A percentile compares a stretch with the other conserved stretches of the same genome.
These are phyloP conservation scores for Knufia petricola DNA, from an alignment of 2,329 filamentous ascomycete genomes.

Conservation along the genomic window DNA sequence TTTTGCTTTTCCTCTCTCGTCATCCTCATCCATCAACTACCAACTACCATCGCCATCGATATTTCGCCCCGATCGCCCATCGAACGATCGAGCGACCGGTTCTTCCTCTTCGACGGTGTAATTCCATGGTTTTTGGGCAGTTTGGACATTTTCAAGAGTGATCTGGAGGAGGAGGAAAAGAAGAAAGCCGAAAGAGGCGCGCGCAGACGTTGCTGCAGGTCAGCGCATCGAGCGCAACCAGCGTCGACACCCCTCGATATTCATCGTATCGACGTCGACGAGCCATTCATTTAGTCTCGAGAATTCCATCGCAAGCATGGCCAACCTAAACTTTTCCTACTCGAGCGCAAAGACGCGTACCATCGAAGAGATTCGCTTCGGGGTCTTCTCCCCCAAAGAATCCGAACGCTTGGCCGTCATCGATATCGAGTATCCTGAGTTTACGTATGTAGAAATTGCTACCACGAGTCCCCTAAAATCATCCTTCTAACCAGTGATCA, in stretches of 20 bases:
- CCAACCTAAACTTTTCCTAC: constrained; percentile 82
- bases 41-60: constrained; percentile 2
- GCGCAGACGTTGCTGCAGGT: neutral
- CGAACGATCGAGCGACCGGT: constrained; percentile 9
- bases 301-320: constrained; percentile 53
- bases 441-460: constrained; percentile 51
- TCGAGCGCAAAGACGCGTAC: constrained; percentile 94
- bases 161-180: constrained; percentile 2
- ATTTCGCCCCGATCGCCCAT: constrained; percentile 4
- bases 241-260: neutral
- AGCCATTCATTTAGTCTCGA: constrained; percentile 13
- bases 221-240: neutral
- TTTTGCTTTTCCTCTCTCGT: constrained; percentile 3
- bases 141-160: constrained; percentile 4
- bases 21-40: constrained; percentile 7
- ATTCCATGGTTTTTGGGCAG: constrained; percentile 5
- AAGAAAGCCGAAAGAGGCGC: neutral
- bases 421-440: constrained; percentile 96
- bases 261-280: constrained; percentile 15
- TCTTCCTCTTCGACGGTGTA: neutral
- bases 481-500: constrained; percentile 21
- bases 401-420: constrained; percentile 98
- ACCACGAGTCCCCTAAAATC: constrained; percentile 10
- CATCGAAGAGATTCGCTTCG: constrained; percentile 98
- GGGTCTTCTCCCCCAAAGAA: constrained; percentile 92